Percentiles rank a stretch among this genome's conserved stretches.
Conservation (phyloP, 768 basidiomycete species). For the Russula griseocarnosa region DNA sequence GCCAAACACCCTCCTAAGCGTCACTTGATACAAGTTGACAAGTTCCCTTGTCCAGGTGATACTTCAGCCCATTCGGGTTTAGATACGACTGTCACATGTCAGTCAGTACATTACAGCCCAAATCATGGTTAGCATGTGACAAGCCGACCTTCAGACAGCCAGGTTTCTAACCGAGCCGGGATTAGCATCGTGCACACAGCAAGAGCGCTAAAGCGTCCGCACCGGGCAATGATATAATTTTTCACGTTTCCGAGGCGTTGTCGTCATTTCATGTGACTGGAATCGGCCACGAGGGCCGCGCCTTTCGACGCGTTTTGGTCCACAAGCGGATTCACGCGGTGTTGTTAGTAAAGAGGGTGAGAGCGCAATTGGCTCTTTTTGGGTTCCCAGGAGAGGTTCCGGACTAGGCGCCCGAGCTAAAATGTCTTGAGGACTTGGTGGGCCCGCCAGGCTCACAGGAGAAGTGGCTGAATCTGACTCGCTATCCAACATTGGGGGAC, state of each 20-base stretch:
- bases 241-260: constrained; percentile 28
- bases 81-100: constrained; percentile 47
- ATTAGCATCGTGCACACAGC: constrained; percentile 3
- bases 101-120: constrained; percentile 8
- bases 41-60: constrained; percentile 63
- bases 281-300: constrained; percentile 29
- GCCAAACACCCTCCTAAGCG: not conserved
- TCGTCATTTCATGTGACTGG: constrained; percentile 23
- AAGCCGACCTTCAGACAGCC: constrained; percentile 53
- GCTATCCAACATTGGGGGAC: constrained; percentile 17
- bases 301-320: constrained; percentile 21
- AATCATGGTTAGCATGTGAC: not conserved
- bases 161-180: constrained; percentile 31
- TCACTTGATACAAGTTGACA: constrained; percentile 42
- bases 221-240: constrained; percentile 28
- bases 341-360: constrained; percentile 23
- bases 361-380: constrained; percentile 25
- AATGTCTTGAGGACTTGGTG: constrained; percentile 21
- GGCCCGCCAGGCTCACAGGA: constrained; percentile 11
- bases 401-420: constrained; percentile 8
- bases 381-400: not conserved
- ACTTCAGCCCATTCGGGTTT: constrained; percentile 64
- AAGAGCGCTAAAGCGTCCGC: not conserved
- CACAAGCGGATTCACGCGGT: constrained; percentile 21
- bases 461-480: constrained; percentile 22